A percentile compares a stretch with the other conserved stretches of the same genome.
Evolutionary conservation across 2,329 filamentous ascomycete species (phyloP).

Genomic region (Colletotrichum musae): DNA sequence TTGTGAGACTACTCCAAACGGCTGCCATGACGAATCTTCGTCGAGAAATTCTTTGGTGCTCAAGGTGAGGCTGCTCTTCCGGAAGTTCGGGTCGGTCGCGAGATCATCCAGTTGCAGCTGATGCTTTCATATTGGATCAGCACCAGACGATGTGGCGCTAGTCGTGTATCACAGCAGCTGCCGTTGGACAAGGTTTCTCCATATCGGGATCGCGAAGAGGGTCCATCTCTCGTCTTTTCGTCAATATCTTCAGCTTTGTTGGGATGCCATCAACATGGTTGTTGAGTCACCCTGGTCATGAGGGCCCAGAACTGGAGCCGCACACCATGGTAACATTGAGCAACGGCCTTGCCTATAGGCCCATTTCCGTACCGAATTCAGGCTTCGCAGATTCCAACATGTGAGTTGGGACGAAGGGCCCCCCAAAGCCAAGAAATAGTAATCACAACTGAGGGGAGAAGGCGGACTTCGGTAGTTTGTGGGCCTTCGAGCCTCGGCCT

Average conservation of each 20-base stretch:
- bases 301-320: neutral
- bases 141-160: no score
- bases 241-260: neutral
- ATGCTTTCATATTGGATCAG: no score
- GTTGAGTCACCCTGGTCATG: neutral
- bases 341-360: no score
- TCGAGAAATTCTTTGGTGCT: neutral
- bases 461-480: conserved; percentile 20
- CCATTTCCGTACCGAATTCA: no score
- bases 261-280: neutral
- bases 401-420: no score
- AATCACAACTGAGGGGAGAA: neutral
- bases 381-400: no score
- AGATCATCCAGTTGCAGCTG: no score
- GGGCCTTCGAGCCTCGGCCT: neutral
- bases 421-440: neutral
- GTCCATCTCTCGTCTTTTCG: no score
- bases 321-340: neutral
- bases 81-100: no score
- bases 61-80: neutral
- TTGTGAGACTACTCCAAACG: conserved; percentile 1
- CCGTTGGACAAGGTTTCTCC: no score
- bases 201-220: no score
- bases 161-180: no score
- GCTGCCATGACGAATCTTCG: neutral